phyloP scores from a whole-genome alignment of 306 rosid genomes.

The Macrotyloma uniflorum region DNA sequence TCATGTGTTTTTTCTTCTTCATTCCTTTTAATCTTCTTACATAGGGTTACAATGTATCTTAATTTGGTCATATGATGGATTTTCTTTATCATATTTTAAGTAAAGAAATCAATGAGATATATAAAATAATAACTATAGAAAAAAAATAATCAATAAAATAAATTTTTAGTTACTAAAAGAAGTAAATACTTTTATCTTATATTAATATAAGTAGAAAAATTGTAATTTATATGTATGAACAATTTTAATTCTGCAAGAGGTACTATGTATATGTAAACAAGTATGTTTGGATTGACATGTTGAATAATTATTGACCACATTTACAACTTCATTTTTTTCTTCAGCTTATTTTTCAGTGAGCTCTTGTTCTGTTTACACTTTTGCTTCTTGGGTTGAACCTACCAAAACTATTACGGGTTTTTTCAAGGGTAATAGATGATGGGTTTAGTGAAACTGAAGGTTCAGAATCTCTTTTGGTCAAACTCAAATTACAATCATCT shows the following conservation, averaged over 20 bases:
- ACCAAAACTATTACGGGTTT: slow-evolving; percentile 43
- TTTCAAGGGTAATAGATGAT: slow-evolving; percentile 35
- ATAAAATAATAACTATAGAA: too few species aligned
- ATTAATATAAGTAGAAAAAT: too few species aligned
- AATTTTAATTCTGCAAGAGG: slow-evolving; percentile 4
- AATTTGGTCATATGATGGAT: too few species aligned
- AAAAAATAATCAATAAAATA: too few species aligned
- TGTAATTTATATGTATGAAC: neutral
- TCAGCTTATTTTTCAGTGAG: slow-evolving; percentile 31
- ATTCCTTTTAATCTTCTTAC: too few species aligned
- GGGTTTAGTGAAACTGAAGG: slow-evolving; percentile 38
- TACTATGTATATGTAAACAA: slow-evolving; percentile 31
- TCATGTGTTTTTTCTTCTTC: too few species aligned
- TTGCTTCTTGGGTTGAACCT: slow-evolving; percentile 47
- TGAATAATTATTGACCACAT: slow-evolving; percentile 26
- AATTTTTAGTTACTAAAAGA: too few species aligned
- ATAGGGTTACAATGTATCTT: too few species aligned
- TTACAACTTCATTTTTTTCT: slow-evolving; percentile 34
- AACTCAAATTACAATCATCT: slow-evolving; percentile 33
- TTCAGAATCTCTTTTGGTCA: slow-evolving; percentile 35
- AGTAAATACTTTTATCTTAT: too few species aligned
- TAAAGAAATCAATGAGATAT: too few species aligned
- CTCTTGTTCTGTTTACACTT: slow-evolving; percentile 39
- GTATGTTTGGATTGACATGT: slow-evolving; percentile 26
- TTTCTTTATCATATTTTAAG: too few species aligned